Evolutionary conservation across 1,139 yeast species (phyloP), one percentile per base, ranked within the genome.

Genomic region (Blastobotrys ciferrii): DNA sequence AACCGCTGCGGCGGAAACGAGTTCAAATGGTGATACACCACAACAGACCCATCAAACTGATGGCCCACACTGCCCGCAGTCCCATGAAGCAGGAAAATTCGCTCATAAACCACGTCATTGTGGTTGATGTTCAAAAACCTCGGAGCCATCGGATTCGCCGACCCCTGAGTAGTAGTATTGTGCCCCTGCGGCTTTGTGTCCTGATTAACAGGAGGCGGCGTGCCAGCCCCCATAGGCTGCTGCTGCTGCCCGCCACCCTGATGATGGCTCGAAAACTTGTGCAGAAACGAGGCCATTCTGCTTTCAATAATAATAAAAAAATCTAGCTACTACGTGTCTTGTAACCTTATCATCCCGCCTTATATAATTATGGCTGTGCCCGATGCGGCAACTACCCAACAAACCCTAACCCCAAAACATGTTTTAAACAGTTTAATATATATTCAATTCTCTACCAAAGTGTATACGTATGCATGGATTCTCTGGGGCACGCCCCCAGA

Each of bases 1-100:
- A 77, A 85, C 48, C 76, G 71, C 59, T 81, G 84, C 0, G 89
- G 79, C 0, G 96, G 95, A 53, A 80, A 85, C 32, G 76, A 76
- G 53, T 74, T 72, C 25, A 69, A 65, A 56, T 77, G 70, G 50
- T 70, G 74, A 46, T 65, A 62, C 2, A 77, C 78, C 2, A 74
- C 68, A n/a, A 79, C 74, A 7, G 68, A 58, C 0, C 58, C 62
- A 38, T 61, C 59, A 32, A 51, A 52, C 37, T 51, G 49, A 9
- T 33, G 37, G 1, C 49, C 42, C 2, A 46, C 46, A 11, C 48
- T 50, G 2, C 69, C 69, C 4, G 66, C 68, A 2, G 56, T 52
- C 9, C 70, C 70, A 41, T 63, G 65, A 13, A 66, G 53, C 36
- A 65, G 49, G 31, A 64, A 55, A n/a, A 67, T 33, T 13, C 70